Evolutionary conservation across 129 eudicot species (phyloP).

Genomic region (Flaveria sonorensis): DNA sequence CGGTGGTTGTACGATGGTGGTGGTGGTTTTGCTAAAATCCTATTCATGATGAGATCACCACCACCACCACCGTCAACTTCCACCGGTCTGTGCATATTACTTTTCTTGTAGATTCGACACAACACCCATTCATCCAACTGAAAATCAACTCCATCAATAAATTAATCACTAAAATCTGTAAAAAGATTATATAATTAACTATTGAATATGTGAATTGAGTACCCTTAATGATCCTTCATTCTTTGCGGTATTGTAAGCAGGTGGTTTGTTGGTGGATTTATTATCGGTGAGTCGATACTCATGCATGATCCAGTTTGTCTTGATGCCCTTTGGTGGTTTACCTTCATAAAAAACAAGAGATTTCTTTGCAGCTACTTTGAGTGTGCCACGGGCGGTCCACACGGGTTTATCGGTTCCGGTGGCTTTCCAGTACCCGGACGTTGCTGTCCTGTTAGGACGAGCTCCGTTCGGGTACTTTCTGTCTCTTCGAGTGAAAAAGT

Average conservation of each 20-base stretch:
- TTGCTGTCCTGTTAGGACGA: conserved; percentile 64
- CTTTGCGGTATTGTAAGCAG: conserved; percentile 36
- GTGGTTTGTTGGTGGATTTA: not conserved
- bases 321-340: conserved; percentile 67
- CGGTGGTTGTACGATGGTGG: not conserved
- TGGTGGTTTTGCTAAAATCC: not conserved
- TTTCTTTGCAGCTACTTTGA: conserved; percentile 16
- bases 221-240: conserved; percentile 50
- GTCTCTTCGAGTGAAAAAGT: conserved; percentile 65
- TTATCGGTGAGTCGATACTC: conserved; percentile 48
- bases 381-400: conserved; percentile 31
- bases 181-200: no score
- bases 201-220: not conserved
- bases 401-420: conserved; percentile 26
- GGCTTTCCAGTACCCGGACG: conserved; percentile 33
- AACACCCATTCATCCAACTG: conserved; percentile 6
- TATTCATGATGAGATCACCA: not conserved
- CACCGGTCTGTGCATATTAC: not conserved
- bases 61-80: not conserved
- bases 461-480: conserved; percentile 73
- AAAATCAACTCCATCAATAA: not conserved
- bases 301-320: conserved; percentile 84
- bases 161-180: not conserved
- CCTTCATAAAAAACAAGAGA: not conserved
- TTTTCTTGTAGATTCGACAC: not conserved